Evolutionary conservation across 2,329 filamentous ascomycete genomes (phyloP).

Genomic region (Ceratocystis colombiana): DNA sequence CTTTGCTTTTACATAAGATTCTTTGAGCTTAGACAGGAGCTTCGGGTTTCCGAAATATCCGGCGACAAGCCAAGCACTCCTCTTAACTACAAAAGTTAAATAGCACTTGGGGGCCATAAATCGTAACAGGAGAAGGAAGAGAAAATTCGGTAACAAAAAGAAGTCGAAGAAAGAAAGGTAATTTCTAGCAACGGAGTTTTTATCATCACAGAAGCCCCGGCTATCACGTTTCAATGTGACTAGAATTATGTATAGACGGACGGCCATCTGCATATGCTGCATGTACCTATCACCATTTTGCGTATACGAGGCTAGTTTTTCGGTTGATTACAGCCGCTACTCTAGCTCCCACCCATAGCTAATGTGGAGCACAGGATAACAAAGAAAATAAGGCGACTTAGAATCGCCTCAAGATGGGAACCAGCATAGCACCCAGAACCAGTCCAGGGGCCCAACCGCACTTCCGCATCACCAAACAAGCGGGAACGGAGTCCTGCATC

Average conservation of each 20-base stretch:
- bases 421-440: not conserved
- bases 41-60: not conserved
- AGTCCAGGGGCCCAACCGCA: not conserved
- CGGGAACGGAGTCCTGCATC: not conserved
- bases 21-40: not conserved
- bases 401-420: no score
- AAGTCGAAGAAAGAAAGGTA: not conserved
- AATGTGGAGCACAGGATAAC: not conserved
- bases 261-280: not conserved
- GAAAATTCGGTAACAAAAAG: not conserved
- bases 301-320: not conserved
- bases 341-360: not conserved
- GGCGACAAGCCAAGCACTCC: not conserved
- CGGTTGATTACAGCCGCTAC: constrained; percentile 8
- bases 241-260: not conserved
- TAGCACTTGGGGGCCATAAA: not conserved
- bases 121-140: not conserved
- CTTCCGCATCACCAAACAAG: not conserved
- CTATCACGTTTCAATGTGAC: constrained; percentile 2
- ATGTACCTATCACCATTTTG: not conserved
- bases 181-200: not conserved
- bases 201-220: not conserved
- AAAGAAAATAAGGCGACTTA: not conserved
- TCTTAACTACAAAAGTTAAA: not conserved
- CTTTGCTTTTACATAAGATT: not conserved